These are phyloP conservation scores for Myxozyma neotropica DNA, from an alignment of 805 yeast species.

Conservation along the genomic window DNA sequence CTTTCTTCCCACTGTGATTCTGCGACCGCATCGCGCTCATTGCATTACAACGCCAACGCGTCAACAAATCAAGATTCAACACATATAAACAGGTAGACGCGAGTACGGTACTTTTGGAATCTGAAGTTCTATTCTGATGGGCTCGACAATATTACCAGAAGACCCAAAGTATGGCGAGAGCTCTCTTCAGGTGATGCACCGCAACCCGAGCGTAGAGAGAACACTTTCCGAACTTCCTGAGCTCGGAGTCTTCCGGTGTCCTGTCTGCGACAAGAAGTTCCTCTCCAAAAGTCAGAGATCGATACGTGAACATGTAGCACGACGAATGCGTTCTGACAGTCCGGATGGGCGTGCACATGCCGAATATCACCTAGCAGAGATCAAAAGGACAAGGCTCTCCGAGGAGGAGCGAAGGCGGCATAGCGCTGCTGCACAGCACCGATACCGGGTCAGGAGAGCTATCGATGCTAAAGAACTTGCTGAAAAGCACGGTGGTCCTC, in stretches of 20 bases:
- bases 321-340: conserved; percentile 22
- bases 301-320: conserved; percentile 25
- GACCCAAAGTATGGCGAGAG: conserved; percentile 2
- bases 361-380: conserved; percentile 15
- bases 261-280: conserved; percentile 29
- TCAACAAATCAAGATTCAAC: neutral
- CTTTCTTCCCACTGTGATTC: conserved; percentile 1
- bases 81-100: too few species aligned
- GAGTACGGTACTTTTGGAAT: too few species aligned
- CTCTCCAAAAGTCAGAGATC: conserved; percentile 22
- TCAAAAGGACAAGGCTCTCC: conserved; percentile 15
- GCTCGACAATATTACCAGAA: neutral
- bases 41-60: neutral
- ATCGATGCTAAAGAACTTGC: conserved; percentile 20
- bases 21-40: conserved; percentile 6
- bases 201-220: neutral
- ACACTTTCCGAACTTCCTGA: conserved; percentile 1
- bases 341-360: conserved; percentile 24
- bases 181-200: neutral
- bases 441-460: conserved; percentile 22
- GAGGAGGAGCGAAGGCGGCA: conserved; percentile 22
- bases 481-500: conserved; percentile 21
- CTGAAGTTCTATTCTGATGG: neutral
- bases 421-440: conserved; percentile 26
- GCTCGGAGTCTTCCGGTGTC: conserved; percentile 22